Percentiles rank a stretch among this genome's conserved stretches.
phyloP scores from a whole-genome alignment of 352 stramenopile species.

The Phytophthora citrophthora region DNA sequence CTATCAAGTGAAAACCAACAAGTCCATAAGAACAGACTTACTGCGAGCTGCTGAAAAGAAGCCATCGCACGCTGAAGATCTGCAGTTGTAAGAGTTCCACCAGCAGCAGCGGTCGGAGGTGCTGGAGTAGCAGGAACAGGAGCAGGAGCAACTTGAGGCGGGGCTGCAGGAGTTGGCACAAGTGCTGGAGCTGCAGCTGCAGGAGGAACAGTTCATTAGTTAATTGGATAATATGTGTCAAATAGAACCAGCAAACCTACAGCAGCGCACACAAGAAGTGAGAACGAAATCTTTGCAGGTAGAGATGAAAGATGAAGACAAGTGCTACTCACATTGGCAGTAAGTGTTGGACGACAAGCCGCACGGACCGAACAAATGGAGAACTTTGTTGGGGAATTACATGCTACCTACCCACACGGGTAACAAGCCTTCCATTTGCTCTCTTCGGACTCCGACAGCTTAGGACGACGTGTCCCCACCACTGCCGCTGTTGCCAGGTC shows the following conservation, averaged over 20 bases:
- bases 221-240: background rate
- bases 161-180: slow-evolving; percentile 7
- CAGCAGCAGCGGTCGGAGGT: slow-evolving; percentile 17
- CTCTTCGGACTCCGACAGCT: slow-evolving; percentile 13
- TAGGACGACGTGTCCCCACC: slow-evolving; percentile 58
- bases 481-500: slow-evolving; percentile 36
- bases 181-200: slow-evolving; percentile 9
- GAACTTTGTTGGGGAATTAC: slow-evolving; percentile 44
- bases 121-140: slow-evolving; percentile 12
- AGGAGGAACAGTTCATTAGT: slow-evolving; percentile 2
- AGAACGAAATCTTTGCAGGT: slow-evolving; percentile 9
- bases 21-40: slow-evolving; percentile 15
- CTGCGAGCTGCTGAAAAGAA: slow-evolving; percentile 70
- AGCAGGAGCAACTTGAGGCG: slow-evolving; percentile 7
- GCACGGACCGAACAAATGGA: slow-evolving; percentile 31
- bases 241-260: slow-evolving; percentile 23
- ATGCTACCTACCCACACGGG: slow-evolving; percentile 45
- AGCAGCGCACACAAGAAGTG: slow-evolving; percentile 24
- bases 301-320: background rate
- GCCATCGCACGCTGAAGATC: slow-evolving; percentile 90
- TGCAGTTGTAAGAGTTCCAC: slow-evolving; percentile 68
- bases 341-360: slow-evolving; percentile 16
- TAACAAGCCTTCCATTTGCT: slow-evolving; percentile 28
- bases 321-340: slow-evolving; percentile 31
- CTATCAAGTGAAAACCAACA: slow-evolving; percentile 1